Evolutionary conservation across 192 early-diverging fungal genomes (phyloP).

Genomic region (Coemansia sp.): DNA sequence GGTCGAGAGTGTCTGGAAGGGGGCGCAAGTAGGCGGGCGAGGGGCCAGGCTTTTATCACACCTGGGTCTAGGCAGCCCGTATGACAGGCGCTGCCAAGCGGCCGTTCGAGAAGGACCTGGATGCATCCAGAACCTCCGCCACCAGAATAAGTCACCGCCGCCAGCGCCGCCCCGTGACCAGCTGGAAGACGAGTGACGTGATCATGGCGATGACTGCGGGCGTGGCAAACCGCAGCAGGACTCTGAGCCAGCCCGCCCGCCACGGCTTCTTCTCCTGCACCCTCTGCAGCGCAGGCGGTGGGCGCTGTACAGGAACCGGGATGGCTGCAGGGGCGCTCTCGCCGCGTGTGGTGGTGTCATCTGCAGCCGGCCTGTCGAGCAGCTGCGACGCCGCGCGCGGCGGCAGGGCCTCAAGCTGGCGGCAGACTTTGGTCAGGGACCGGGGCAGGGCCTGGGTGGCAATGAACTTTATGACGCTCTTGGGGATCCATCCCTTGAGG

Average conservation of each 20-base stretch:
- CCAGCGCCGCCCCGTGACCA: slow-evolving; percentile 4
- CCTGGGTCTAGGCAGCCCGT: too few relatives aligned
- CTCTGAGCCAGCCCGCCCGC: slow-evolving; percentile 18
- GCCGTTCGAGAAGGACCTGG: not conserved
- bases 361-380: slow-evolving; percentile 2
- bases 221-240: slow-evolving; percentile 26
- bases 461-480: slow-evolving; percentile 47
- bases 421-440: slow-evolving; percentile 46
- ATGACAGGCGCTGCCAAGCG: too few relatives aligned
- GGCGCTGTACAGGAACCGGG: not conserved
- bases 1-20: too few relatives aligned
- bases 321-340: too few relatives aligned
- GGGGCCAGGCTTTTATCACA: too few relatives aligned
- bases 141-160: too few relatives aligned
- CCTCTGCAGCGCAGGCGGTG: not conserved
- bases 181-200: slow-evolving; percentile 22
- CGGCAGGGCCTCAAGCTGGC: slow-evolving; percentile 19
- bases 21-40: too few relatives aligned
- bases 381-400: slow-evolving; percentile 20
- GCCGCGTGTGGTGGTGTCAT: not conserved
- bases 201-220: slow-evolving; percentile 37
- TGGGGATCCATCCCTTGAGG: slow-evolving; percentile 48
- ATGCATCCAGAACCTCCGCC: too few relatives aligned
- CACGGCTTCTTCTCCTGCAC: not conserved
- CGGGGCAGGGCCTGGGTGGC: slow-evolving; percentile 49